Conservation (phyloP, 2,329 filamentous ascomycete species). For the Microcyclosporella mali region DNA sequence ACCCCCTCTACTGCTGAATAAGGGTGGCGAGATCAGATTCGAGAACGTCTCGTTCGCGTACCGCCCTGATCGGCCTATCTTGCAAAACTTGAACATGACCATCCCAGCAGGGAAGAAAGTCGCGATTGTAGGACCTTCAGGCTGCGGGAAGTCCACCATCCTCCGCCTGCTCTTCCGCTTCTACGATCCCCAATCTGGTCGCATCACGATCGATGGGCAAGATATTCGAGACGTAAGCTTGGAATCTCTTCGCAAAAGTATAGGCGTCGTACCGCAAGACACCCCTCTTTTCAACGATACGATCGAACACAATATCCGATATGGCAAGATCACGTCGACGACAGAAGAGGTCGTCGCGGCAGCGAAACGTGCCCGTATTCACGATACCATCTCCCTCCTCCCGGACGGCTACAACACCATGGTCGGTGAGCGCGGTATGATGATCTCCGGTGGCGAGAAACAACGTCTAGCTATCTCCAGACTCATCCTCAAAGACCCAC, state of each 20-base stretch:
- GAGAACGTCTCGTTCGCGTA: conserved; percentile 96
- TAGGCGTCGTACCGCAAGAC: conserved; percentile 95
- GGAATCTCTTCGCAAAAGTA: conserved; percentile 74
- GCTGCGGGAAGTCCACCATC: conserved; percentile 93
- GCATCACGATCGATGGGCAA: conserved; percentile 87
- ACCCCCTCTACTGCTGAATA: conserved; percentile 62
- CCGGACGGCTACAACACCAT: conserved; percentile 80
- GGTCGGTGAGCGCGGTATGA: conserved; percentile 89
- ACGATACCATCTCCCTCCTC: conserved; percentile 72
- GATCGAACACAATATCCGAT: conserved; percentile 90
- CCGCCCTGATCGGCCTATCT: conserved; percentile 75
- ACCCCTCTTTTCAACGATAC: conserved; percentile 96
- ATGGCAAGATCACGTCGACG: conserved; percentile 74
- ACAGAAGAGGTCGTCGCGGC: conserved; percentile 68
- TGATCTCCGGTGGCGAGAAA: conserved; percentile 93
- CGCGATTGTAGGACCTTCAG: conserved; percentile 88
- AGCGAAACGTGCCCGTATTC: conserved; percentile 74
- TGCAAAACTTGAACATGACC: conserved; percentile 75
- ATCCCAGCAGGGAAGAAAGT: conserved; percentile 96
- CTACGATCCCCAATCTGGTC: conserved; percentile 80
- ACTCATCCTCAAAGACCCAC: conserved; percentile 80
- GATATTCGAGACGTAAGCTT: conserved; percentile 78
- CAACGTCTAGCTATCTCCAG: conserved; percentile 80
- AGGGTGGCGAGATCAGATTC: conserved; percentile 84
- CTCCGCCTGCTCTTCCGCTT: conserved; percentile 86